Percentiles rank a stretch among this genome's conserved stretches.
These are phyloP conservation scores for Sclerotinia borealis DNA, from an alignment of 2,329 filamentous ascomycete genomes.

Conservation along the genomic window DNA sequence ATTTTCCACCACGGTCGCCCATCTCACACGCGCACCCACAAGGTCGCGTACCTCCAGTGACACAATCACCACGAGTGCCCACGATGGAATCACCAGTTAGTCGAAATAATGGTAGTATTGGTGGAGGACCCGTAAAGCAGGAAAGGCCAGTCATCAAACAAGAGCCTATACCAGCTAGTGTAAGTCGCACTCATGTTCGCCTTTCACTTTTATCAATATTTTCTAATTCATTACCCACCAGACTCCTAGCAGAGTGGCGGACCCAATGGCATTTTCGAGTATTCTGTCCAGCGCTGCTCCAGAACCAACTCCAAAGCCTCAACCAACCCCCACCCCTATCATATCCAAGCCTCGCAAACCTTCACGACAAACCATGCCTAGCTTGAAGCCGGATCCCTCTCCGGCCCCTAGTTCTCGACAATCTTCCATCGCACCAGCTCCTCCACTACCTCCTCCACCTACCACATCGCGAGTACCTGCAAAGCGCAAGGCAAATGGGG, in stretches of 20 bases:
- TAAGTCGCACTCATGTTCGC: slow-evolving; percentile 17
- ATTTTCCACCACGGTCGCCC: slow-evolving; percentile 45
- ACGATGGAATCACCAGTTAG: slow-evolving; percentile 44
- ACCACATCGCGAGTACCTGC: slow-evolving; percentile 38
- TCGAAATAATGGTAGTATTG: slow-evolving; percentile 39
- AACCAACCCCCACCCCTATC: slow-evolving; percentile 11
- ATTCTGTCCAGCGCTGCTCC: slow-evolving; percentile 79
- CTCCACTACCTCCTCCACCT: slow-evolving; percentile 40
- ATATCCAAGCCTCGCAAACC: slow-evolving; percentile 25
- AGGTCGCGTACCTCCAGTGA: slow-evolving; percentile 22
- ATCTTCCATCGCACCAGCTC: slow-evolving; percentile 40
- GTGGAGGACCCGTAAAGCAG: slow-evolving; percentile 23
- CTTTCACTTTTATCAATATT: not conserved
- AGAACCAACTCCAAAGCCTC: slow-evolving; percentile 43
- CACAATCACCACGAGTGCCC: slow-evolving; percentile 29
- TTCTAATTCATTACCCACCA: slow-evolving; percentile 34
- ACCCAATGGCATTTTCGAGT: slow-evolving; percentile 94
- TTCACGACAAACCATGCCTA: slow-evolving; percentile 23
- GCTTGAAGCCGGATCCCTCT: slow-evolving; percentile 22
- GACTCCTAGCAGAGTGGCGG: slow-evolving; percentile 67
- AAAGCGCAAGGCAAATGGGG: slow-evolving; percentile 37
- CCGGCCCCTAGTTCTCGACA: slow-evolving; percentile 37
- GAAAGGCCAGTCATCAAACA: slow-evolving; percentile 20
- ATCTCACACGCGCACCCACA: slow-evolving; percentile 42
- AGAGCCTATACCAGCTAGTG: slow-evolving; percentile 24